Base-by-base conservation (phyloP, 768 basidiomycete genomes). In the Suillus decipiens region DNA sequence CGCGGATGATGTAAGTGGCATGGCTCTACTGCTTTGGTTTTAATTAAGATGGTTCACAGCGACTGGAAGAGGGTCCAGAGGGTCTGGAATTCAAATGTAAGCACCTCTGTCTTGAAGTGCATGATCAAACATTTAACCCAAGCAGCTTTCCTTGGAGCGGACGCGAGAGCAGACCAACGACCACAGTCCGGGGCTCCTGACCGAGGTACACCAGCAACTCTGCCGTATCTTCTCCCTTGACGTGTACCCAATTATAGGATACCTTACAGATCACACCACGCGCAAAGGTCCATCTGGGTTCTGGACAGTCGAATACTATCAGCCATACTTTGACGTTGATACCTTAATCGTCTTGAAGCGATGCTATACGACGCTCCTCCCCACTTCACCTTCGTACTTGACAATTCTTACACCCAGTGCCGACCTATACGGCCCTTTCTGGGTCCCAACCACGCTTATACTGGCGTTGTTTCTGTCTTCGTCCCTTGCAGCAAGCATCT, bases 361-460 rank as follows among this genome's bases (percentile, higher is more conserved):
- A 64, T 94, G 92, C 70, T 89, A 90, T 73, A 83, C 83, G 17
- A 93, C 92, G 0, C 78, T 94, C 60, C 84, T 90, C n/a, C 91
- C 91, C n/a, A 82, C 82, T 34, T 83, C 87, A 36, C 77, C 85
- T 4, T 82, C 84, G 48, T 93, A 86, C 71, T 81, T 86, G 58
- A 79, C 86, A 5, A 83, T 81, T 60, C 89, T 89, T 48, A 81
- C 88, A 47, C 73, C 81, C 17, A 71, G 73, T 10, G 67, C 67
- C 45, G 91, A 93, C 72, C 84, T 93, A 45, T 90, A 92, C 72
- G 96, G 96, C 0, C 95, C 96, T 1, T 98, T 99, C 80, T 99
- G 96, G 96, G 94, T 96, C 0, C 84, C 97, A 42, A 96, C 95
- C 1, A 99, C 96, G 1, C 86, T 99, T 65, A 90, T 97, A 50